phyloP scores from a whole-genome alignment of 1,284 basidiomycete species.

The Microbotryum lychnidis-dioicae region DNA sequence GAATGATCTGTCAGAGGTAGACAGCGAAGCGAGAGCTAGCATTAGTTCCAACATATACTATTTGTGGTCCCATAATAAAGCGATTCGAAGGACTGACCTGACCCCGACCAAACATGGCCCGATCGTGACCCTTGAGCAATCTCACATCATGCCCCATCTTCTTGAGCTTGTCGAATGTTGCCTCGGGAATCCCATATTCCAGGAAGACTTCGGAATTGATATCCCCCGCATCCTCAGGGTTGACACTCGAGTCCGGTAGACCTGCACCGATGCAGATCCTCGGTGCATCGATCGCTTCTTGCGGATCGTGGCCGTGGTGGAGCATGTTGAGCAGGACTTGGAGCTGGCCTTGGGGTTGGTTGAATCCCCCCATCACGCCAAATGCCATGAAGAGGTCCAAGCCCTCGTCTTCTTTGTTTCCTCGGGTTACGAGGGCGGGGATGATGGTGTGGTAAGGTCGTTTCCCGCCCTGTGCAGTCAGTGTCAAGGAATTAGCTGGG shows the following conservation, averaged over 20 bases:
- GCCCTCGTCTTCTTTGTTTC: constrained; percentile 54
- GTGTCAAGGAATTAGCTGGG: background rate
- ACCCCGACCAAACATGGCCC: constrained; percentile 79
- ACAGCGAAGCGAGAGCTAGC: too few species aligned
- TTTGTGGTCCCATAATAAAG: constrained; percentile 6
- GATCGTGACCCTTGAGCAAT: constrained; percentile 52
- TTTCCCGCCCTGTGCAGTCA: constrained; percentile 11
- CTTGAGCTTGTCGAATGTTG: constrained; percentile 40
- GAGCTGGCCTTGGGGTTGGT: constrained; percentile 90
- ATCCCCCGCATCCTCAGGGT: constrained; percentile 52
- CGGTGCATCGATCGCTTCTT: constrained; percentile 81
- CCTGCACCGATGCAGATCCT: constrained; percentile 71
- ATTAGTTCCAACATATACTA: background rate
- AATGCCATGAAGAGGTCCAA: constrained; percentile 53
- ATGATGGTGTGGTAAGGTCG: constrained; percentile 42
- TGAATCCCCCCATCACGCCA: constrained; percentile 54
- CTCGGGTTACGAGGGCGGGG: constrained; percentile 68
- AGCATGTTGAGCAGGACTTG: constrained; percentile 89
- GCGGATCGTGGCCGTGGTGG: constrained; percentile 65
- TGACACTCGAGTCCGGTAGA: constrained; percentile 30
- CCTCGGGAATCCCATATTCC: constrained; percentile 61
- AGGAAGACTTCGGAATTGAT: constrained; percentile 76
- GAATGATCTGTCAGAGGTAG: constrained; percentile 55
- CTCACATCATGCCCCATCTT: constrained; percentile 81
- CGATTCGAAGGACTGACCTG: constrained; percentile 41